Base-by-base conservation (phyloP, 495 filamentous ascomycete genomes). In the Lophiostoma macrostomum region DNA sequence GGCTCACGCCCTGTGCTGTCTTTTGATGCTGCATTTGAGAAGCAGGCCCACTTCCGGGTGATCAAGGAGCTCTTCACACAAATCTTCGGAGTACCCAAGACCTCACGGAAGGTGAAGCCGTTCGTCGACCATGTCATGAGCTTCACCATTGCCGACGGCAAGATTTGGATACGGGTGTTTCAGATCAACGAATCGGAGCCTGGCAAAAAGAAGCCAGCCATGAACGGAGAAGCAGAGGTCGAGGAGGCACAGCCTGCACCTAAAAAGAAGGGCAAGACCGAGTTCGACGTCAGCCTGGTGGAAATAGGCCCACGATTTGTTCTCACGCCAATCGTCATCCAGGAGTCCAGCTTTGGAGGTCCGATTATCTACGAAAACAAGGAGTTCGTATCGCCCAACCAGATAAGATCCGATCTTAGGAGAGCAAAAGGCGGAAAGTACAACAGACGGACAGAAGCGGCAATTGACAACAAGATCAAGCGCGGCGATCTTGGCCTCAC, bases 301-400 rank as follows among this genome's bases (percentile, higher is more conserved):
- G 93, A 98, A 73, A 96, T 98, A 50, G 94, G 93, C 1, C 91
- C 94, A 4, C 79, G 93, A 40, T 95, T 97, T 64, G 91, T 97
- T 18, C 73, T 97, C 42, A 96, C 91, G 38, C 93, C 94, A 1
- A 97, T 97, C 53, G 81, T 97, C 37, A 96, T 99, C 58, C 80
- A 95, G 46, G 93, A 99, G 69, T 88, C 86, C 24, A 89, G 86
- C 55, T 99, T 99, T 61, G 93, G 93, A 44, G 93, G 93, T 0
- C 94, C 94, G 1, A 87, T 97, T 48, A 91, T 98, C 57, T 97
- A 95, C 73, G 90, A 97, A 79, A 98, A 98, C 70, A 95, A 93
- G 77, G 88, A 96, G 64, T 98, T 96, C 64, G 88, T 98, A 45
- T 90, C 84, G 61, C 94, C 93, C 25, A 98, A 98, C 75, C 90